Conservation (phyloP, 345 rosid species). For the Clausena lansium region DNA sequence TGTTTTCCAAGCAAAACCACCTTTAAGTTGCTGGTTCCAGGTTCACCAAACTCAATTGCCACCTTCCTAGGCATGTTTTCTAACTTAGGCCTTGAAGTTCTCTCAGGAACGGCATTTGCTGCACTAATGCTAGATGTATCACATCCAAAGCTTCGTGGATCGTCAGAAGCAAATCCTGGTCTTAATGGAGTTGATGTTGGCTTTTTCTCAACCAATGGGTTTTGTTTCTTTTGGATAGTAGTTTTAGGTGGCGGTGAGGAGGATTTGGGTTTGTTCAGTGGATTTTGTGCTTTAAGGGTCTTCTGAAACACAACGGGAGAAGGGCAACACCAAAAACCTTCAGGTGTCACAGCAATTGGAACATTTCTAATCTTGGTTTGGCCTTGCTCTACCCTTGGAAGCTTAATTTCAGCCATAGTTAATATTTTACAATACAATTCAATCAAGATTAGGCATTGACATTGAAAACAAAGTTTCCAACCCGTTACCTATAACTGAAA, state of each 20-base stretch:
- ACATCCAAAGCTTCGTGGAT: conserved; percentile 34
- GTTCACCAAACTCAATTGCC: conserved; percentile 91
- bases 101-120: conserved; percentile 49
- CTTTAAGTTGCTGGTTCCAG: conserved; percentile 83
- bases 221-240: conserved; percentile 45
- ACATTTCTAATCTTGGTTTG: conserved; percentile 84
- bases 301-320: conserved; percentile 93
- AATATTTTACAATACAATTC: conserved; percentile 30
- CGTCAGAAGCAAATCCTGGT: conserved; percentile 51
- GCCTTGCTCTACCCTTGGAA: conserved; percentile 67
- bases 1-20: conserved; percentile 86
- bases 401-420: conserved; percentile 84
- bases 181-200: conserved; percentile 50
- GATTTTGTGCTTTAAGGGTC: conserved; percentile 61
- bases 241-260: conserved; percentile 62
- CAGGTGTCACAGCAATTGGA: conserved; percentile 96
- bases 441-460: conserved; percentile 16
- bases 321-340: conserved; percentile 99
- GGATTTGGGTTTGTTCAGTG: conserved; percentile 61
- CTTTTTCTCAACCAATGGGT: conserved; percentile 50
- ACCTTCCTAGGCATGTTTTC: conserved; percentile 88
- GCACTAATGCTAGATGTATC: conserved; percentile 38
- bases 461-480: neutral
- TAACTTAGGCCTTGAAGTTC: conserved; percentile 61
- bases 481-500: neutral